phyloP scores from a whole-genome alignment of 2,329 filamentous ascomycete species.

The Colletotrichum chlorophyti region DNA sequence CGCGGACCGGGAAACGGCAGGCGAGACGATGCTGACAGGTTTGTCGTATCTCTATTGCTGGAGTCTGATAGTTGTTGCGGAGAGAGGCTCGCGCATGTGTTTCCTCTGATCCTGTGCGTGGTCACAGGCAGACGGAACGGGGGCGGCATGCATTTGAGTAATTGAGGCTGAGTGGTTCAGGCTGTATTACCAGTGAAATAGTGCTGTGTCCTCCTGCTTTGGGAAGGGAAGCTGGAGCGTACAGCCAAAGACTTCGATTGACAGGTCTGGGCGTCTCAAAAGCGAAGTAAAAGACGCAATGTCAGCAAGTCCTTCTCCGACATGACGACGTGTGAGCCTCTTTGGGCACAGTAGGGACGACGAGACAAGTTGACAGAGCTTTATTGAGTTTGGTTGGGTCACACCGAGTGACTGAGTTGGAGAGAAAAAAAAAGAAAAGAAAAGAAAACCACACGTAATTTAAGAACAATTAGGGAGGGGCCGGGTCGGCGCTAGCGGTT shows the following conservation, averaged over 20 bases:
- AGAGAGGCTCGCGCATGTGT: constrained; percentile 3
- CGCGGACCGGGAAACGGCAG: not conserved
- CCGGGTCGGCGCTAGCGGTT: not conserved
- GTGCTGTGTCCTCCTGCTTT: no score
- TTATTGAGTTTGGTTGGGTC: not conserved
- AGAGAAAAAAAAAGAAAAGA: not conserved
- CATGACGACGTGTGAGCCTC: not conserved
- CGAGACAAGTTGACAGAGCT: not conserved
- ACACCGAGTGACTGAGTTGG: not conserved
- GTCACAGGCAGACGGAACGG: not conserved
- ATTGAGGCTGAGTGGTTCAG: no score
- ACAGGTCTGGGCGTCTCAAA: constrained; percentile 26
- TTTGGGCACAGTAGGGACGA: not conserved
- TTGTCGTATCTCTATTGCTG: no score
- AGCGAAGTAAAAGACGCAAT: not conserved
- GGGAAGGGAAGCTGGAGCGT: not conserved
- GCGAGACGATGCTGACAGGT: no score
- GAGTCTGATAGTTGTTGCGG: no score
- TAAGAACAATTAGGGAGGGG: not conserved
- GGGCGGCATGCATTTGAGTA: no score
- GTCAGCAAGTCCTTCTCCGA: not conserved
- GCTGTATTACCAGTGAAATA: no score
- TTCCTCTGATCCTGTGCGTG: constrained; percentile 6
- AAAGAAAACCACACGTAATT: not conserved
- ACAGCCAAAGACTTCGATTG: no score